Evolutionary conservation across 495 filamentous ascomycete genomes (phyloP).

Genomic region (Aspergillus kassunensis): DNA sequence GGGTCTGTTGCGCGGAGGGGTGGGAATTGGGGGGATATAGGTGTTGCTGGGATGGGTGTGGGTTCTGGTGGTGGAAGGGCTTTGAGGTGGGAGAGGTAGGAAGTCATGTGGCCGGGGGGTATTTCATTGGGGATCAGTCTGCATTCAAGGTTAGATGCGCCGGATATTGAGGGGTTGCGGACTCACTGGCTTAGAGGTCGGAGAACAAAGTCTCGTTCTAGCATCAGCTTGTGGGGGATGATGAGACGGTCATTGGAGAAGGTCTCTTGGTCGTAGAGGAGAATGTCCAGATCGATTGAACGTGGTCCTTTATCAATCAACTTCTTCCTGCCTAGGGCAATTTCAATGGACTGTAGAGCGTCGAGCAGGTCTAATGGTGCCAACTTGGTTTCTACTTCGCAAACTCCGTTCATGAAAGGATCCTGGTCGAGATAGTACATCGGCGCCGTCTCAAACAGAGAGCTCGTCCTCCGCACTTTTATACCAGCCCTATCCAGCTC

Average conservation of each 20-base stretch:
- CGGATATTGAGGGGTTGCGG: background rate
- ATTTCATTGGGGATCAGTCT: slow-evolving; percentile 62
- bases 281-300: slow-evolving; percentile 90
- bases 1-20: slow-evolving; percentile 61
- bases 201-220: slow-evolving; percentile 91
- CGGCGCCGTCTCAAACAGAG: slow-evolving; percentile 87
- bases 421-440: slow-evolving; percentile 94
- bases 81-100: slow-evolving; percentile 54
- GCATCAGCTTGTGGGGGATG: slow-evolving; percentile 81
- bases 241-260: slow-evolving; percentile 66
- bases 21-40: slow-evolving; percentile 54
- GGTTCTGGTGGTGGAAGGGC: slow-evolving; percentile 52
- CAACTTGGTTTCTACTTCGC: slow-evolving; percentile 82
- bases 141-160: background rate
- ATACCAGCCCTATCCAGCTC: slow-evolving; percentile 70
- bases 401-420: slow-evolving; percentile 87
- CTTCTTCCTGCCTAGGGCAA: slow-evolving; percentile 71
- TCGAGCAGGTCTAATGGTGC: slow-evolving; percentile 72
- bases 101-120: slow-evolving; percentile 35
- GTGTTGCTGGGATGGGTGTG: slow-evolving; percentile 63
- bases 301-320: slow-evolving; percentile 89
- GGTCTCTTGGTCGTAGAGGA: slow-evolving; percentile 72
- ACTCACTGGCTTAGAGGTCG: slow-evolving; percentile 81
- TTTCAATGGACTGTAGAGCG: slow-evolving; percentile 78
- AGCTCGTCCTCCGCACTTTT: slow-evolving; percentile 73